Percentiles rank a stretch among this genome's conserved stretches.
Conservation (phyloP, 352 stramenopile species). For the Pythium phragmiticola region DNA sequence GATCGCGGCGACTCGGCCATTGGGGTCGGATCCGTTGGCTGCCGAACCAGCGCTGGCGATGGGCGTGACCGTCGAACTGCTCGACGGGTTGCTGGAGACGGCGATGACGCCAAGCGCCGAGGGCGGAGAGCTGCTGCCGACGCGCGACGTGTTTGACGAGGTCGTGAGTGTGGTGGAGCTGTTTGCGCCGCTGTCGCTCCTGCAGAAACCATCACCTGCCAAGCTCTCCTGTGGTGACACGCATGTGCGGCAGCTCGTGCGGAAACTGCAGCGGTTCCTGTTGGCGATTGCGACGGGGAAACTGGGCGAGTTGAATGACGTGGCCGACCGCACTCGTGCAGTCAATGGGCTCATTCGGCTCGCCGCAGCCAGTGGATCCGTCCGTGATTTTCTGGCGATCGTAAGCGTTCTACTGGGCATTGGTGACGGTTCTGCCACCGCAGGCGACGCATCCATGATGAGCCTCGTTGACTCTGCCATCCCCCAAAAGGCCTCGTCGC, state of each 20-base stretch:
- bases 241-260: slow-evolving; percentile 2
- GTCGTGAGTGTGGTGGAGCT: slow-evolving; percentile 29
- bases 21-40: background rate
- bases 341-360: slow-evolving; percentile 57
- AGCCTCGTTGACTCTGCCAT: background rate
- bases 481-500: background rate
- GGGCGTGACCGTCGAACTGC: slow-evolving; percentile 11
- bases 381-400: slow-evolving; percentile 57
- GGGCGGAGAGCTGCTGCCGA: background rate
- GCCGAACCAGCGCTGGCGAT: slow-evolving; percentile 7
- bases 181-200: slow-evolving; percentile 43
- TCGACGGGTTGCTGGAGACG: slow-evolving; percentile 27
- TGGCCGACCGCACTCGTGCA: slow-evolving; percentile 39
- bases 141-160: slow-evolving; percentile 15
- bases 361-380: slow-evolving; percentile 44
- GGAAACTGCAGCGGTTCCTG: slow-evolving; percentile 20
- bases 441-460: background rate
- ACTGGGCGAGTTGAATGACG: slow-evolving; percentile 7
- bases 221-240: background rate
- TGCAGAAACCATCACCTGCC: background rate
- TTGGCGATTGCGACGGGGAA: slow-evolving; percentile 6
- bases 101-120: background rate
- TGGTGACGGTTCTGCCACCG: slow-evolving; percentile 18
- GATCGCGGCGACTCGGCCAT: no score
- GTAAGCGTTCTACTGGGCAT: slow-evolving; percentile 54